phyloP scores from a whole-genome alignment of 1,284 basidiomycete species.

The Ceratobasidium sp. region DNA sequence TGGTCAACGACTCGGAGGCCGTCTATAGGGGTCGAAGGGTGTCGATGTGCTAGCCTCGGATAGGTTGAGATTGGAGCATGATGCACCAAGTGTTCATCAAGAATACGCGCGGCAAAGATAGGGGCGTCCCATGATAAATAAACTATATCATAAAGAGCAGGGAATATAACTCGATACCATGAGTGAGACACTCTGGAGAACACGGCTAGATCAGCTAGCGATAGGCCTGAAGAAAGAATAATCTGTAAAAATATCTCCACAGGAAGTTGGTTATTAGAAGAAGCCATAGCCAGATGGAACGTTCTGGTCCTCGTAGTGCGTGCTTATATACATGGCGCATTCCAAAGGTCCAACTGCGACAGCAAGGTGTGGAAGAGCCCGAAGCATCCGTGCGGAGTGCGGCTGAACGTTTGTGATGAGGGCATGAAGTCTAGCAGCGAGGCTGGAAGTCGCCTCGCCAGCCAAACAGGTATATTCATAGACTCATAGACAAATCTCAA shows the following conservation, averaged over 20 bases:
- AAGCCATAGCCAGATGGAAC: constrained; percentile 19
- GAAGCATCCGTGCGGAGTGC: background rate
- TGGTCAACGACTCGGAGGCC: constrained; percentile 22
- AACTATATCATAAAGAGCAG: constrained; percentile 21
- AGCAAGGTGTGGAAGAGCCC: constrained; percentile 14
- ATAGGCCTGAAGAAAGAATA: background rate
- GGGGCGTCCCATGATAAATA: constrained; percentile 37
- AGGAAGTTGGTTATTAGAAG: constrained; percentile 22
- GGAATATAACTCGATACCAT: constrained; percentile 37
- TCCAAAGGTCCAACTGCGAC: background rate
- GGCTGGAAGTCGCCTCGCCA: constrained; percentile 41
- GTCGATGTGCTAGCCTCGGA: too few relatives aligned
- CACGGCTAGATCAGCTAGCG: background rate
- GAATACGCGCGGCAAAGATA: constrained; percentile 26
- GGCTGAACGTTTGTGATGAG: constrained; percentile 36
- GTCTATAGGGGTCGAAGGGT: background rate
- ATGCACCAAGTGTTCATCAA: constrained; percentile 26
- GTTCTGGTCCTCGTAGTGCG: background rate
- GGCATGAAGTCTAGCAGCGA: constrained; percentile 29
- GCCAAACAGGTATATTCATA: constrained; percentile 32
- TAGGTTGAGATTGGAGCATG: background rate
- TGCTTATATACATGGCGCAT: constrained; percentile 15
- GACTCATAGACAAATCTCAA: constrained; percentile 11
- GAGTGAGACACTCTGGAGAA: constrained; percentile 22
- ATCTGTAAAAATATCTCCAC: constrained; percentile 38